Base-by-base conservation (phyloP, 108 stramenopile species). In the Schizochytrium sp. region DNA sequence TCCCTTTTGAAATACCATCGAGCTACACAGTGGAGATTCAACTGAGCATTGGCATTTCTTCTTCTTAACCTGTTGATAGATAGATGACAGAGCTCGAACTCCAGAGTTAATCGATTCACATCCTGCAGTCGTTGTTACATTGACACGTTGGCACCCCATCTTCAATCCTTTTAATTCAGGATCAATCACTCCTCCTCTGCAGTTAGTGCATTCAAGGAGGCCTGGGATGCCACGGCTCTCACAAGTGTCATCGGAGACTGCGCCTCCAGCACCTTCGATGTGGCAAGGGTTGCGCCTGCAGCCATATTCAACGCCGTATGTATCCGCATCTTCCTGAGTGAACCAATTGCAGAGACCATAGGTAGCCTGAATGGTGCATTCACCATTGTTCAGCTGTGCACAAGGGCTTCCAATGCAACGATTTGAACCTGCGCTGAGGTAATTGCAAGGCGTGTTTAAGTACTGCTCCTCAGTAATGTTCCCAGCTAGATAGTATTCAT, bases 401-500 rank as follows among this genome's bases (percentile, higher is more conserved):
- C 76, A 83, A 5, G 76, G 76, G 28, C 55, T 83, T 47, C 76
- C 76, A 42, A 83, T 38, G 76, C 76, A 83, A 53, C 76, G 76
- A n/a, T 17, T 10, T 5, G 76, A 55, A n/a, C 53, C 53, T 47
- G 45, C 5, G 53, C 76, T 53, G 28, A 83, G 50, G 15, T 55
- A 55, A 0, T 55, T n/a, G 47, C 76, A 83, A 28, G 76, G 50
- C 19, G 28, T 28, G 10, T 17, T 2, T 0, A 55, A 5, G 15
- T 38, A 38, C 28, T 83, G 50, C 38, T 38, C 55, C 45, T 7
- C 76, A 13, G 76, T 83, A 40, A 83, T 83, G 76, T 5, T 55
- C 55, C 5, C 28, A 83, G 10, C 8, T 55, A 15, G 17, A 53
- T 55, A 5, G 76, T 83, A 83, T 10, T n/a, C n/a, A 5, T 5